These are phyloP conservation scores for Botrytis byssoidea DNA, from an alignment of 2,329 filamentous ascomycete species.

Conservation along the genomic window DNA sequence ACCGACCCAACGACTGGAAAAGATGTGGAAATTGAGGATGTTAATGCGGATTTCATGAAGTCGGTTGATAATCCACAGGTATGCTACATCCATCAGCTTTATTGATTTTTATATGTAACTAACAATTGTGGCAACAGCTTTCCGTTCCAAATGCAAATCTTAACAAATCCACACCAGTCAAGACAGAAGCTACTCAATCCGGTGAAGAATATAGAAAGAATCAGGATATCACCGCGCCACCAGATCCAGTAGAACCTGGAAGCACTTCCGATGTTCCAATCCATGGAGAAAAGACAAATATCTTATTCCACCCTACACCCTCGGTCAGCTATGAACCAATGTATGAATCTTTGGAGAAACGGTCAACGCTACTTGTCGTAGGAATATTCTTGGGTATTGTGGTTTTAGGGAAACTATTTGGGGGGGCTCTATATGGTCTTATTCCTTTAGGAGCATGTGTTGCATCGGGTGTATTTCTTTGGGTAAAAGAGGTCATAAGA, in stretches of 20 bases:
- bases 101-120: conserved; percentile 7
- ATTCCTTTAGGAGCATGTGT: conserved; percentile 71
- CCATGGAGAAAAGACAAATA: conserved; percentile 92
- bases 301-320: conserved; percentile 92
- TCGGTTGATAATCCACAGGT: conserved; percentile 71
- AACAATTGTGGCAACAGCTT: conserved; percentile 48
- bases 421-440: conserved; percentile 72
- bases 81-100: conserved; percentile 30
- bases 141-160: conserved; percentile 90
- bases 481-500: conserved; percentile 82
- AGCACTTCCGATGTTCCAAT: conserved; percentile 93
- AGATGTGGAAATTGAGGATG: conserved; percentile 82
- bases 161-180: conserved; percentile 68
- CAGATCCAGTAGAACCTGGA: conserved; percentile 77
- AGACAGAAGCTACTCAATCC: conserved; percentile 68
- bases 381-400: conserved; percentile 73
- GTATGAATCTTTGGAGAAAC: conserved; percentile 72
- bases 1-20: conserved; percentile 87
- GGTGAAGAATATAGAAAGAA: conserved; percentile 77
- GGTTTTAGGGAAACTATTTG: conserved; percentile 75
- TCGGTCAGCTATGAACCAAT: conserved; percentile 87
- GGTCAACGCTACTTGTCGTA: conserved; percentile 67
- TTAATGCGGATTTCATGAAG: conserved; percentile 67
- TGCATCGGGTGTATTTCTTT: conserved; percentile 77
- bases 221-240: conserved; percentile 88